A percentile compares a stretch with the other conserved stretches of the same genome.
These are phyloP conservation scores for button mushroom (Agaricus bisporus) DNA, from an alignment of 768 basidiomycete species.

Conservation along the genomic window DNA sequence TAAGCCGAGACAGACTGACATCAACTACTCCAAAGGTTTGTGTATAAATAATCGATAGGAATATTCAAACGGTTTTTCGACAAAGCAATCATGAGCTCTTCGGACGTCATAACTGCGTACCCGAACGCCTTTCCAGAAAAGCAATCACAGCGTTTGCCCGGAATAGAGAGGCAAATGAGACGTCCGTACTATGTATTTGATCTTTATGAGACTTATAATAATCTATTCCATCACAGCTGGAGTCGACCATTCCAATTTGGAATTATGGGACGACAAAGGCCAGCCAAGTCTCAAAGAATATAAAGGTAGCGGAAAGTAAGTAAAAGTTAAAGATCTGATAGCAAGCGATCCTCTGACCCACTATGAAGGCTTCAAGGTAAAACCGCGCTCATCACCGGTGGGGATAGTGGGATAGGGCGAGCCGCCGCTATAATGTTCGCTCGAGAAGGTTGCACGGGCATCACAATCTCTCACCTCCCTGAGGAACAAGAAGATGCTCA, in stretches of 20 bases:
- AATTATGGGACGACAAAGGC: slow-evolving; percentile 45
- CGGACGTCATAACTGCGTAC: slow-evolving; percentile 30
- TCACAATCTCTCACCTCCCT: slow-evolving; percentile 49
- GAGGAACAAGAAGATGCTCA: slow-evolving; percentile 52
- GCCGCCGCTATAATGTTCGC: slow-evolving; percentile 45
- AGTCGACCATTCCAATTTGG: slow-evolving; percentile 33
- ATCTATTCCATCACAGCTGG: slow-evolving; percentile 16
- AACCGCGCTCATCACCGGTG: slow-evolving; percentile 30
- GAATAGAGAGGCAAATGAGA: slow-evolving; percentile 41
- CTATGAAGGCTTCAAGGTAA: slow-evolving; percentile 24
- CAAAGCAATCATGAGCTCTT: slow-evolving; percentile 14
- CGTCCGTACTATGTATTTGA: slow-evolving; percentile 19
- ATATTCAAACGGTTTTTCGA: too few relatives aligned
- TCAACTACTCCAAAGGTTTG: too few relatives aligned
- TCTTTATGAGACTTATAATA: slow-evolving; percentile 14
- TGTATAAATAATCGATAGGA: too few relatives aligned
- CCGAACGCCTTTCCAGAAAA: slow-evolving; percentile 26
- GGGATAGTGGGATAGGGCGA: slow-evolving; percentile 47
- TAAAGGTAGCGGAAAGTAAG: slow-evolving; percentile 39
- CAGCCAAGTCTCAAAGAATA: slow-evolving; percentile 48
- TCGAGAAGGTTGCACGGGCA: slow-evolving; percentile 40
- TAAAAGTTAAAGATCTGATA: neutral
- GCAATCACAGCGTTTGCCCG: slow-evolving; percentile 44
- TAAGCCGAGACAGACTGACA: too few relatives aligned
- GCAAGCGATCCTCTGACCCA: neutral